These are phyloP conservation scores for Peronospora destructor DNA, from an alignment of 352 stramenopile genomes.

Conservation along the genomic window DNA sequence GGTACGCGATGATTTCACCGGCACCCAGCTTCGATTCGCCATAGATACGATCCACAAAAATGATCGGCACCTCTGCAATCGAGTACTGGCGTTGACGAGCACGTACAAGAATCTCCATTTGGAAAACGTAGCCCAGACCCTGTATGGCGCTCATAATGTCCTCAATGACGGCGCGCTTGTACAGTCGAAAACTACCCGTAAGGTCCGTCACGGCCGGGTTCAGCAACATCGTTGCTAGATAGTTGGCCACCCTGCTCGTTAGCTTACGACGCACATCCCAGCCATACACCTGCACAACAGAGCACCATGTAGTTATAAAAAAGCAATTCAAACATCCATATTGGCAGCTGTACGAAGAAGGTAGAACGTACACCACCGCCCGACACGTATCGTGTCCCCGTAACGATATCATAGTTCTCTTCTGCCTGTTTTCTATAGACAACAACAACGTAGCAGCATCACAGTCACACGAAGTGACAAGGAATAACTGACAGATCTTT, in stretches of 20 bases:
- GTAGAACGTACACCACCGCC: constrained; percentile 86
- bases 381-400: constrained; percentile 90
- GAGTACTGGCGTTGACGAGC: constrained; percentile 87
- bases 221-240: constrained; percentile 94
- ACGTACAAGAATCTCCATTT: constrained; percentile 98
- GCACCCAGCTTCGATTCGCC: constrained; percentile 97
- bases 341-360: not conserved
- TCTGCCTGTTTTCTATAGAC: constrained; percentile 56
- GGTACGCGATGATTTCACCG: constrained; percentile 95
- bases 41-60: constrained; percentile 98
- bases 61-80: constrained; percentile 95
- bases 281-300: constrained; percentile 80
- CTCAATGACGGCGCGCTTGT: constrained; percentile 92
- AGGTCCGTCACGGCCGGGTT: constrained; percentile 93
- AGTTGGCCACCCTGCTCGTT: constrained; percentile 95
- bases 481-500: not conserved
- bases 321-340: not conserved
- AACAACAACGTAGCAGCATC: constrained; percentile 8
- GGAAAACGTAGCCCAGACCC: constrained; percentile 94
- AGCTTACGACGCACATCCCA: constrained; percentile 96
- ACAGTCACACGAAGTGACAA: not conserved
- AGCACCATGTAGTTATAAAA: not conserved
- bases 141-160: constrained; percentile 90
- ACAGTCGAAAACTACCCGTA: constrained; percentile 96
- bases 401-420: constrained; percentile 92